Conservation (phyloP, 2,329 filamentous ascomycete genomes). For the Lachnellula suecica region DNA sequence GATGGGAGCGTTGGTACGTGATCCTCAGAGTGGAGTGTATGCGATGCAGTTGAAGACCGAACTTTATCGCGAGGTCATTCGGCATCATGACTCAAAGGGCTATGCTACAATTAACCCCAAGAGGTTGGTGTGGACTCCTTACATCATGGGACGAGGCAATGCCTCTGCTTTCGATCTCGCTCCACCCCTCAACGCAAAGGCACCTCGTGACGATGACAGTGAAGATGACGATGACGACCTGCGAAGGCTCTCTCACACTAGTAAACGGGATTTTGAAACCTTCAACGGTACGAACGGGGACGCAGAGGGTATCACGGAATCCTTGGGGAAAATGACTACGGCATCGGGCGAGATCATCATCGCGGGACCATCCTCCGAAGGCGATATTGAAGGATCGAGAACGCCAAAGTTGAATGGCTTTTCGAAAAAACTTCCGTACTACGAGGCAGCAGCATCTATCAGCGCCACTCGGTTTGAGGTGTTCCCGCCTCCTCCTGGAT, state of each 20-base stretch:
- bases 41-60: constrained; percentile 83
- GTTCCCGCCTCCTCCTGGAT: constrained; percentile 65
- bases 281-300: constrained; percentile 25
- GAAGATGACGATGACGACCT: constrained; percentile 22
- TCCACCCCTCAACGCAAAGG: constrained; percentile 80
- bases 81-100: constrained; percentile 84
- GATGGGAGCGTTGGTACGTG: constrained; percentile 82
- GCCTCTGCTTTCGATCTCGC: constrained; percentile 81
- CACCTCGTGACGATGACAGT: constrained; percentile 70
- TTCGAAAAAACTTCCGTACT: constrained; percentile 27
- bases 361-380: constrained; percentile 15
- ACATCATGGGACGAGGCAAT: constrained; percentile 88
- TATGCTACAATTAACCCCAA: constrained; percentile 83
- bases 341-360: constrained; percentile 18
- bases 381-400: constrained; percentile 15
- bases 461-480: constrained; percentile 74
- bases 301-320: constrained; percentile 24
- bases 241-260: constrained; percentile 15
- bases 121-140: constrained; percentile 90
- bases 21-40: constrained; percentile 85
- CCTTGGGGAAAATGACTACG: constrained; percentile 30
- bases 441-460: constrained; percentile 43
- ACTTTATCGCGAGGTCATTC: constrained; percentile 84
- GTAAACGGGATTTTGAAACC: constrained; percentile 25
- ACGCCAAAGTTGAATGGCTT: constrained; percentile 24